Percentiles rank a stretch among this genome's conserved stretches.
These are phyloP conservation scores for Penicillium sp. DNA, from an alignment of 2,329 filamentous ascomycete genomes.

Conservation along the genomic window DNA sequence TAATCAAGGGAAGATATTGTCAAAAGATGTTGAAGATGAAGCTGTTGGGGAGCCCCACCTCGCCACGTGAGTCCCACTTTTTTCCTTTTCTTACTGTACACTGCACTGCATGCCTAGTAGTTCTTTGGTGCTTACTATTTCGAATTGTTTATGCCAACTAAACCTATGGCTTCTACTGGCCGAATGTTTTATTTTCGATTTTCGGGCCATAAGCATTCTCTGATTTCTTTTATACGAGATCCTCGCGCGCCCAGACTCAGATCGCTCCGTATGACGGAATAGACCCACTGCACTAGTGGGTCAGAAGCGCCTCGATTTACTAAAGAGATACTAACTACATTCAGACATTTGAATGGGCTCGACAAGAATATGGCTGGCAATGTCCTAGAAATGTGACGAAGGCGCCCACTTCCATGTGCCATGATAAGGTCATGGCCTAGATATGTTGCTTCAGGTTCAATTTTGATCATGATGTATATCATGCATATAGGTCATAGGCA, in stretches of 20 bases:
- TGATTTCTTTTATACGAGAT: background rate
- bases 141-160: background rate
- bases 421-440: background rate
- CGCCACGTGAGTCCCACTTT: conserved; percentile 32
- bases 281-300: background rate
- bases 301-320: background rate
- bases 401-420: background rate
- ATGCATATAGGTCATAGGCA: background rate
- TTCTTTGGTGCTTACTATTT: background rate
- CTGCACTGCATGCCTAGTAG: background rate
- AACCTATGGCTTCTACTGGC: background rate
- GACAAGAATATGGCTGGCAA: background rate
- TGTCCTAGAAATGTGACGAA: background rate
- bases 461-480: background rate
- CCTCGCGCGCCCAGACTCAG: background rate
- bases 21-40: conserved; percentile 20
- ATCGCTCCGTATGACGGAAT: background rate
- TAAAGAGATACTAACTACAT: background rate
- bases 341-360: background rate
- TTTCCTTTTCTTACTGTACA: background rate
- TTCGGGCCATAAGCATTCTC: background rate
- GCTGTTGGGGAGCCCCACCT: conserved; percentile 35
- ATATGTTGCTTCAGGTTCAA: background rate
- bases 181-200: background rate
- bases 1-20: conserved; percentile 7